Conservation (phyloP, 2,329 filamentous ascomycete species). For the Fusarium nurragi region DNA sequence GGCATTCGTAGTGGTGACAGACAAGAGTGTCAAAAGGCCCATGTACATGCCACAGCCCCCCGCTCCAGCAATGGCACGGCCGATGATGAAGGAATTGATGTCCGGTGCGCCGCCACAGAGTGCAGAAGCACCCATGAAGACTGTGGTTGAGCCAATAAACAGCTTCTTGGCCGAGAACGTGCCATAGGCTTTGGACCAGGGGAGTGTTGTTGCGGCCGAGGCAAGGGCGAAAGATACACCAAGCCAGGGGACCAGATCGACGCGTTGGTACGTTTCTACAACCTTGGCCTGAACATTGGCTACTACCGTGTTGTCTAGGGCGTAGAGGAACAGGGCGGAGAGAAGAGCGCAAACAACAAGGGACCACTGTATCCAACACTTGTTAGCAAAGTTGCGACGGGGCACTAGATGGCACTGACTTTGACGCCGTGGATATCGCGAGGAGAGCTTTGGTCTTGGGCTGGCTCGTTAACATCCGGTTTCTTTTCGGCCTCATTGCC, state of each 20-base stretch:
- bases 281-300: constrained; percentile 35
- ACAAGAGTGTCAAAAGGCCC: constrained; percentile 25
- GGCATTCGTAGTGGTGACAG: constrained; percentile 10
- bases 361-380: neutral
- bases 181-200: constrained; percentile 19
- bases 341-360: constrained; percentile 7
- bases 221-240: constrained; percentile 40
- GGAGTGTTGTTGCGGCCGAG: constrained; percentile 21
- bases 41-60: constrained; percentile 51
- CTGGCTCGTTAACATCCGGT: neutral
- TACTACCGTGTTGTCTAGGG: constrained; percentile 34
- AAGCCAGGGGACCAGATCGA: constrained; percentile 32
- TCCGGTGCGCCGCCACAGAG: constrained; percentile 54
- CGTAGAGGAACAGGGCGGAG: constrained; percentile 14
- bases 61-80: constrained; percentile 53
- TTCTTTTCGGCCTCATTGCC: neutral
- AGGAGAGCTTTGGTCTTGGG: neutral
- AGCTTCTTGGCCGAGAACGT: constrained; percentile 42
- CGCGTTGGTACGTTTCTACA: constrained; percentile 10
- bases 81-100: constrained; percentile 56
- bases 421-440: neutral
- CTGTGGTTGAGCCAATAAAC: constrained; percentile 31
- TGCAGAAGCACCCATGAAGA: constrained; percentile 44
- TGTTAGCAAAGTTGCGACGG: neutral
- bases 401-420: neutral